These are phyloP conservation scores for Astrothelium macrocarpum DNA, from an alignment of 495 filamentous ascomycete genomes.

Conservation along the genomic window DNA sequence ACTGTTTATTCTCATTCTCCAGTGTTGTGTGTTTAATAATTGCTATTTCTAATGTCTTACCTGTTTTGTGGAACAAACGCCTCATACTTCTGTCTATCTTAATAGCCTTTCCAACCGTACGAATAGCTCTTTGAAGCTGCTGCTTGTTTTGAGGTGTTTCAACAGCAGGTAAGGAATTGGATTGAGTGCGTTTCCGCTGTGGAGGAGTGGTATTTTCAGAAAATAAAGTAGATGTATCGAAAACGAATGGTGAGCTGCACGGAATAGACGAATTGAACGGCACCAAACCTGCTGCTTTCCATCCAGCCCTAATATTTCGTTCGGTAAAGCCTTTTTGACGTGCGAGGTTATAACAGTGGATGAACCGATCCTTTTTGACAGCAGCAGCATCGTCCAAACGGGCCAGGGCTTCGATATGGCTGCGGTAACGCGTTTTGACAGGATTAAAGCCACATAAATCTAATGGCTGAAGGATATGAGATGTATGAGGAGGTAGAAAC, in stretches of 20 bases:
- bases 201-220: not conserved
- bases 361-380: constrained; percentile 14
- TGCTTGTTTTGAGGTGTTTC: not conserved
- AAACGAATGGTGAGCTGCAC: not conserved
- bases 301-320: constrained; percentile 10
- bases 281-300: constrained; percentile 8
- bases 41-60: not conserved
- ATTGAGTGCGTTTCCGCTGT: not conserved
- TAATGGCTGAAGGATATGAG: constrained; percentile 26
- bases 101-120: not conserved
- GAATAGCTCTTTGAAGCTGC: not conserved
- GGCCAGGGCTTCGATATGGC: constrained; percentile 14
- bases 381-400: constrained; percentile 11
- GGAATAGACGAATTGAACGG: not conserved
- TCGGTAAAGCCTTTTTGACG: constrained; percentile 9
- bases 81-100: not conserved
- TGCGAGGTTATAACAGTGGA: constrained; percentile 10
- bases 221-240: not conserved
- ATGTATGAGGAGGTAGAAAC: constrained; percentile 15
- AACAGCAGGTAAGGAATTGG: not conserved
- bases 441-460: constrained; percentile 23
- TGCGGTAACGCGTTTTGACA: constrained; percentile 19
- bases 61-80: not conserved
- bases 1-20: not conserved
- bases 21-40: not conserved